Evolutionary conservation across 768 basidiomycete genomes (phyloP), one percentile per base, ranked within the genome.

Genomic region (Naganishia onofrii): DNA sequence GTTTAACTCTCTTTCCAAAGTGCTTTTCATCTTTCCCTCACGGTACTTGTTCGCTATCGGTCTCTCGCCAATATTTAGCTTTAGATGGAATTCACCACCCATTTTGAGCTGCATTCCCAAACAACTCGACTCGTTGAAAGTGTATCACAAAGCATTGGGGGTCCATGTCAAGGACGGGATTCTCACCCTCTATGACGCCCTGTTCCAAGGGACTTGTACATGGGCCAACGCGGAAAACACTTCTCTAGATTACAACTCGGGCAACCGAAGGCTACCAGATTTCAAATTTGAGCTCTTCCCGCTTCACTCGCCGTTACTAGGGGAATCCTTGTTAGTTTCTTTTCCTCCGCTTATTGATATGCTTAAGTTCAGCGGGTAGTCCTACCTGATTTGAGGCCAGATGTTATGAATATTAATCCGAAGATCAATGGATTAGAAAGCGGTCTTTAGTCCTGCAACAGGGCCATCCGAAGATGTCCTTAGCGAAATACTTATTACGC

Each of bases 311-410:
- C 88, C 87, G 88, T 87, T 89, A 89, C 88, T 88, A 87, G 85
- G 87, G 88, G 87, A 89, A 89, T 88, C 88, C 88, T 88, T 86
- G 88, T 89, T 89, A 88, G 87, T 89, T 89, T 88, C 88, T 89
- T 89, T 89, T 89, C 88, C 88, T 89, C 88, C 86, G 86, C 88
- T 89, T 88, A 88, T 88, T 89, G 87, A 89, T 89, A 88, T 88
- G 88, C 88, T 89, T 88, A 89, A 89, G 87, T 89, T 88, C 87
- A 88, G 88, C 85, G 86, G 87, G 88, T 89, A 88, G 84, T 87
- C 88, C 87, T 87, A 85, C 87, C 86, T 87, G 87, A 88, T 88
- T 86, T 87, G 88, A 89, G 88, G 87, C 87, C 87, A 86, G 73
- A 72, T 52, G 48, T 52, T 26, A 52, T 21, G 48, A 52, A 26